phyloP scores from a whole-genome alignment of 768 basidiomycete species.

The Mycena albidolilacea region DNA sequence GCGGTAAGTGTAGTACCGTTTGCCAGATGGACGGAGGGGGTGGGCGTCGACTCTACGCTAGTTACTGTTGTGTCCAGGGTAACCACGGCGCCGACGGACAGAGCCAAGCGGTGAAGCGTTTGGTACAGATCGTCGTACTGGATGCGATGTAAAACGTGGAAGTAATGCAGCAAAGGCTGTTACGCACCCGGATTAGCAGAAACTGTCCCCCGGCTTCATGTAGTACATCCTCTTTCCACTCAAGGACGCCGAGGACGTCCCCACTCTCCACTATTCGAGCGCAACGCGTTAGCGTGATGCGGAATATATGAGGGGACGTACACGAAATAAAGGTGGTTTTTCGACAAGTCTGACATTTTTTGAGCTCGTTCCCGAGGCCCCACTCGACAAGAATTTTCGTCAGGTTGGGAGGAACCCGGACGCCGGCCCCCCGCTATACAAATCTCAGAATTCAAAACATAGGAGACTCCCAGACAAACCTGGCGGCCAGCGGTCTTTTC shows the following conservation, averaged over 20 bases:
- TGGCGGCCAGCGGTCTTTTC: neutral
- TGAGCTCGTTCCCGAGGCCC: neutral
- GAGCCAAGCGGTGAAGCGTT: slow-evolving; percentile 4
- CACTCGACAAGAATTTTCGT: slow-evolving; percentile 11
- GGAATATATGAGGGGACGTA: neutral
- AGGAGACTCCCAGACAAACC: neutral
- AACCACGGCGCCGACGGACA: neutral
- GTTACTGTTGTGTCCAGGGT: neutral
- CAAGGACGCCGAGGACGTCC: neutral
- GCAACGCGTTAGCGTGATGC: neutral
- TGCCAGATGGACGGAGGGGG: neutral
- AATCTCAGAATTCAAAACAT: neutral
- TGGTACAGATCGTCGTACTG: slow-evolving; percentile 7
- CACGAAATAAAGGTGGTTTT: slow-evolving; percentile 5
- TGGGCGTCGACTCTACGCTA: neutral
- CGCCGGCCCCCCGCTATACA: neutral
- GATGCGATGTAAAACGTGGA: neutral
- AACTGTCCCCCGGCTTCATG: neutral
- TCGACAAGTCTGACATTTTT: slow-evolving; percentile 1
- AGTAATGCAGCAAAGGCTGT: neutral
- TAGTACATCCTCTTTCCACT: slow-evolving; percentile 11
- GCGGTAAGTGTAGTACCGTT: slow-evolving; percentile 1
- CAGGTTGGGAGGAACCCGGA: slow-evolving; percentile 5
- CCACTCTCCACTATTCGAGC: neutral
- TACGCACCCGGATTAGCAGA: neutral